Percentiles rank a stretch among this genome's conserved stretches.
phyloP scores from a whole-genome alignment of 352 stramenopile genomes.

The Globisporangium paddicum region DNA sequence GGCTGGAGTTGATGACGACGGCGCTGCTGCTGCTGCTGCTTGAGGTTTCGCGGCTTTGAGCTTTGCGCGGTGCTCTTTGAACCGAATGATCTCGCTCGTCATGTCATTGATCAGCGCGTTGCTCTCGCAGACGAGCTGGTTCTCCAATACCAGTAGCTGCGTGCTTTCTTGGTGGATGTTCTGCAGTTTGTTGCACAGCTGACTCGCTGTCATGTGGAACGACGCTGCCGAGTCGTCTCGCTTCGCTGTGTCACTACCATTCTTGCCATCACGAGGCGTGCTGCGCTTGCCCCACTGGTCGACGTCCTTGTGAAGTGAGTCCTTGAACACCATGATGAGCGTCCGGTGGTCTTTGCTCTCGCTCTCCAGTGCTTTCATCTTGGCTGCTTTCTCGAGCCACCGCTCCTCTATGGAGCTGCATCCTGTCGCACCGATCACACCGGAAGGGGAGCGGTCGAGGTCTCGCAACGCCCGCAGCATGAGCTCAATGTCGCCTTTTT shows the following conservation, averaged over 20 bases:
- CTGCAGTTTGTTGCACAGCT: conserved; percentile 75
- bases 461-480: conserved; percentile 73
- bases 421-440: conserved; percentile 7
- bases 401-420: conserved; percentile 32
- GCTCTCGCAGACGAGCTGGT: conserved; percentile 51
- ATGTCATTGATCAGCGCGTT: conserved; percentile 72
- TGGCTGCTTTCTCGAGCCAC: conserved; percentile 56
- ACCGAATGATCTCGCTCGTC: conserved; percentile 48
- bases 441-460: conserved; percentile 24
- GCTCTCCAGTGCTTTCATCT: conserved; percentile 55
- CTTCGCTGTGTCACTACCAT: conserved; percentile 15
- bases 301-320: conserved; percentile 74
- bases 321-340: conserved; percentile 80
- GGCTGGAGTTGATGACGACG: not conserved
- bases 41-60: conserved; percentile 24
- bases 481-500: conserved; percentile 80
- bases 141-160: conserved; percentile 59
- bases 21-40: not conserved
- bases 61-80: conserved; percentile 46
- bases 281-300: conserved; percentile 58
- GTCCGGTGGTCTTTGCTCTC: conserved; percentile 78
- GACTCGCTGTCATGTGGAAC: conserved; percentile 72
- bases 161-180: conserved; percentile 76
- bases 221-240: conserved; percentile 66
- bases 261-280: conserved; percentile 6